Percentiles rank a stretch among this genome's conserved stretches.
Conservation (phyloP, 2,329 filamentous ascomycete genomes). For the Ophiocordyceps polyrhachis-furcata region DNA sequence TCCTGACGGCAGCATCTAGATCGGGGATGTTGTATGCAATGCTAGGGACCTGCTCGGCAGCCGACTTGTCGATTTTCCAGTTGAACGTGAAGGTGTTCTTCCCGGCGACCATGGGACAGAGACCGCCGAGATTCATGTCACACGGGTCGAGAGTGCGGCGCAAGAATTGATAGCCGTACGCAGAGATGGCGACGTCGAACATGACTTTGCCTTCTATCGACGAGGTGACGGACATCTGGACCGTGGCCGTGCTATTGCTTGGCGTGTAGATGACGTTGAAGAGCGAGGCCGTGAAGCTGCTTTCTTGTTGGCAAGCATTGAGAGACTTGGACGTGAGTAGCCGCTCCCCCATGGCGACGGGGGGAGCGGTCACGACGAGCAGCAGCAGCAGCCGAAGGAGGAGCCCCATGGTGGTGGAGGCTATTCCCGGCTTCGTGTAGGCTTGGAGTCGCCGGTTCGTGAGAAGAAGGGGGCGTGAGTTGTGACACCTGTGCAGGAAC, state of each 20-base stretch:
- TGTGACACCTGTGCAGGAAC: too few species aligned
- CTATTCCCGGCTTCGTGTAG: too few species aligned
- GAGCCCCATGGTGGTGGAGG: background rate
- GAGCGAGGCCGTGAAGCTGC: constrained; percentile 68
- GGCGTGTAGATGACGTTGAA: constrained; percentile 75
- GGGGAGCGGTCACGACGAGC: constrained; percentile 19
- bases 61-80: constrained; percentile 40
- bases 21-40: constrained; percentile 85
- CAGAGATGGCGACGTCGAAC: constrained; percentile 57
- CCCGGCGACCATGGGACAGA: constrained; percentile 83
- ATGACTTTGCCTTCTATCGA: constrained; percentile 65
- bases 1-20: constrained; percentile 67
- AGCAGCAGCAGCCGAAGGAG: constrained; percentile 7
- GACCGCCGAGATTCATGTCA: constrained; percentile 45
- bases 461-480: too few species aligned
- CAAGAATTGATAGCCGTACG: constrained; percentile 64
- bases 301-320: constrained; percentile 68
- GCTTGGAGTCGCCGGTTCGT: too few species aligned
- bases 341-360: constrained; percentile 34
- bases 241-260: constrained; percentile 52
- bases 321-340: constrained; percentile 69
- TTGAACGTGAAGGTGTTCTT: constrained; percentile 60
- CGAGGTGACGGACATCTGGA: constrained; percentile 55
- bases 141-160: constrained; percentile 59
- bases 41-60: constrained; percentile 42